These are phyloP conservation scores for Sporothrix protearum DNA, from an alignment of 2,329 filamentous ascomycete species.

Conservation along the genomic window DNA sequence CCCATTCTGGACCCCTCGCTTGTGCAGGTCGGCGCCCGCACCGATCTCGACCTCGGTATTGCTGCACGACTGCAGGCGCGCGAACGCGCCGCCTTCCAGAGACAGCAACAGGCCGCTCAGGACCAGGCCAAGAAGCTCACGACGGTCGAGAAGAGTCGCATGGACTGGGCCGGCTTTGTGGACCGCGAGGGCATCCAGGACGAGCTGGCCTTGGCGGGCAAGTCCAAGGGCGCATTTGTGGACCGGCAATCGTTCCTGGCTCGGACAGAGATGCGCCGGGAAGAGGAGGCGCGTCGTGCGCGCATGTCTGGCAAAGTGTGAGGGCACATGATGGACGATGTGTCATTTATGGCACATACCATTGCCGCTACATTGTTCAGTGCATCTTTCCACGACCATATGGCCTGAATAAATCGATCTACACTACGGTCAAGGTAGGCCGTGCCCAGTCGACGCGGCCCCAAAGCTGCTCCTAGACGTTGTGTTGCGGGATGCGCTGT, in stretches of 20 bases:
- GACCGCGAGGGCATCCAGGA: constrained; percentile 69
- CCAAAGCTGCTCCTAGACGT: background rate
- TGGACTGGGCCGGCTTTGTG: constrained; percentile 71
- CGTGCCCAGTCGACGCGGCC: background rate
- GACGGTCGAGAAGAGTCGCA: constrained; percentile 67
- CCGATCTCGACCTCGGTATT: constrained; percentile 58
- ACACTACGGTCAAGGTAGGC: background rate
- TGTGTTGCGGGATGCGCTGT: background rate
- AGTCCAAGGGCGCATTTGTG: constrained; percentile 61
- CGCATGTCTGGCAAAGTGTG: constrained; percentile 43
- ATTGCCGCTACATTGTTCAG: background rate
- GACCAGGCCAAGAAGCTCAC: constrained; percentile 62
- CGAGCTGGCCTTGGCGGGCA: constrained; percentile 62
- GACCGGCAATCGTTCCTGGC: constrained; percentile 63
- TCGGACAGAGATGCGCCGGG: constrained; percentile 59
- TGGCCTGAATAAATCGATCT: background rate
- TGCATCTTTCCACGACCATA: background rate
- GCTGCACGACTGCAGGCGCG: constrained; percentile 47
- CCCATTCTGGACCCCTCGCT: constrained; percentile 42
- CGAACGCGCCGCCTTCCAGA: constrained; percentile 32
- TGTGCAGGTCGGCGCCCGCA: constrained; percentile 55
- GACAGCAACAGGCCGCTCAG: constrained; percentile 25
- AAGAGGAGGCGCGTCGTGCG: constrained; percentile 56
- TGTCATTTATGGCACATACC: background rate
- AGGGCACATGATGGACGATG: background rate